Percentiles rank a stretch among this genome's conserved stretches.
phyloP scores from a whole-genome alignment of 352 stramenopile genomes.

The Globisporangium acanthophoron region DNA sequence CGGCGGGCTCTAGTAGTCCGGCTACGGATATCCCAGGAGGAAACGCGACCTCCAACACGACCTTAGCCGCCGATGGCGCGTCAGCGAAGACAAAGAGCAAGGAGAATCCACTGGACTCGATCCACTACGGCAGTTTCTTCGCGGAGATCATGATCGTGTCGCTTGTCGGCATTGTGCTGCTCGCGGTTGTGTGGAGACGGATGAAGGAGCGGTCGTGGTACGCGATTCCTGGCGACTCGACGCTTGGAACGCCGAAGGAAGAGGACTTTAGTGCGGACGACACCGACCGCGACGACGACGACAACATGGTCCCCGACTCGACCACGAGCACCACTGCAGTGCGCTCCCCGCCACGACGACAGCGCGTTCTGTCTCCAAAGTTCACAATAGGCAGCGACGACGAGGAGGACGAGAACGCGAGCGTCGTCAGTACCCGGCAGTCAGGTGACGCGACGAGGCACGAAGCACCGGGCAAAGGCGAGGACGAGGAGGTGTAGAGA shows the following conservation, averaged over 20 bases:
- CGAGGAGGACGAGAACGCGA: conserved; percentile 19
- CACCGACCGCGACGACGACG: conserved; percentile 16
- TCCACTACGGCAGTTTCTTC: conserved; percentile 32
- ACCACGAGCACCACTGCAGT: conserved; percentile 14
- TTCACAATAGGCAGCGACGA: conserved; percentile 48
- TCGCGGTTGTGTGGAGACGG: conserved; percentile 47
- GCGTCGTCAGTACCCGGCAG: background rate
- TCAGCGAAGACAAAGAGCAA: conserved; percentile 2
- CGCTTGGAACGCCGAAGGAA: conserved; percentile 13
- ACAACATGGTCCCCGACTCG: conserved; percentile 12
- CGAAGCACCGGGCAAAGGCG: background rate
- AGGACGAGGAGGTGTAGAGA: background rate
- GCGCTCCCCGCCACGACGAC: conserved; percentile 25
- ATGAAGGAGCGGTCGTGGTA: conserved; percentile 42
- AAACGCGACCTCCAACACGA: background rate
- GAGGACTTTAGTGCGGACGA: conserved; percentile 7
- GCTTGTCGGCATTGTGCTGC: conserved; percentile 45
- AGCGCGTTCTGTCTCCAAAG: conserved; percentile 19
- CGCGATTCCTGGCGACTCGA: conserved; percentile 36
- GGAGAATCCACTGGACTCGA: conserved; percentile 10
- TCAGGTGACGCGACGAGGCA: background rate
- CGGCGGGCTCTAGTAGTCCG: background rate
- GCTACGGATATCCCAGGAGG: background rate
- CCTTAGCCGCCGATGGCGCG: background rate
- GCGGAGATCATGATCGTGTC: conserved; percentile 45